Evolutionary conservation across 2,329 filamentous ascomycete genomes (phyloP), one percentile per base, ranked within the genome.

Genomic region (Blastomyces gilchristii): DNA sequence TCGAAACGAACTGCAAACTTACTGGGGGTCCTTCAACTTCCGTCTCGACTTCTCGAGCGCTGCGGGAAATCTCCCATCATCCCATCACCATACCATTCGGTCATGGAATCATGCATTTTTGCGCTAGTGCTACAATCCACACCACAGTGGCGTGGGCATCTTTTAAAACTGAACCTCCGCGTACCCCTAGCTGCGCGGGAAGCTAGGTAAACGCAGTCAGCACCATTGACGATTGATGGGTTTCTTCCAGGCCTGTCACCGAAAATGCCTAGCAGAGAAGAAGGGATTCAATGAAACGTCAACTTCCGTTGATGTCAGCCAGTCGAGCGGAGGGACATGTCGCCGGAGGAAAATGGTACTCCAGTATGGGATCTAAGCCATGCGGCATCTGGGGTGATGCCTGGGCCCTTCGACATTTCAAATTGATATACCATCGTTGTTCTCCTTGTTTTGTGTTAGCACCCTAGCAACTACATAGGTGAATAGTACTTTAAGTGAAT

Each of bases 321-420:
- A 34, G 16, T 14, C 41, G 59, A 41, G 53, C 59, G 14, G 59
- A 61, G 16, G 37, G 45, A 52, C 34, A 52, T 61, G 47, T 50
- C 22, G 59, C 28, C 39, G 14, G 14, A 34, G 28, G 47, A 16
- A 28, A 61, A 54, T 61, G 41, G 28, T 50, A 61, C 47, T 34
- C 59, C 59, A 18, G 41, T 53, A 2, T 61, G 47, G 59, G 18
- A 54, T 50, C 18, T 39, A 34, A 53, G 41, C 34, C 49, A 45
- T 61, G 34, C 37, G 5, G 37, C 54, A 7, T 22, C 37, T 43
- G 12, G 37, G 31, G 4, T 43, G 28, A n/a, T 39, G 34, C 6
- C 18, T 22, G 34, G n/a, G 54, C n/a, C 34, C 25, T 22, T 57
- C 54, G n/a, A 41, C 54, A 39, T 34, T 34, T 12, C 25, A 39